Conservation (phyloP, 768 basidiomycete species). For the Dictyophora rubrovolvata region DNA sequence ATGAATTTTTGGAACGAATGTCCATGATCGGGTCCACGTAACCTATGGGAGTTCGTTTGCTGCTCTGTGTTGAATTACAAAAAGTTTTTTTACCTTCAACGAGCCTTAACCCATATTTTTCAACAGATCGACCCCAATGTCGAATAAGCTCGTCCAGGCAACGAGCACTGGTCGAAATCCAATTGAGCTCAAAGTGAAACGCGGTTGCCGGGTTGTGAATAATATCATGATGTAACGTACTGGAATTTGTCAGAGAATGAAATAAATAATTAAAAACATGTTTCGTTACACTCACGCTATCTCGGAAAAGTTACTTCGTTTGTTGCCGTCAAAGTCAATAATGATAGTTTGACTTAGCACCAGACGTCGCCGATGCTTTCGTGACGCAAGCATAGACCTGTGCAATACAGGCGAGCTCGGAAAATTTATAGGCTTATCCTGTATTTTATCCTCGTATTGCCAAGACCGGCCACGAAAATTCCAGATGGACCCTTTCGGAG, state of each 20-base stretch:
- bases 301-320: conserved; percentile 19
- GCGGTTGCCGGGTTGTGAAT: conserved; percentile 91
- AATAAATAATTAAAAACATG: background rate
- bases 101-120: conserved; percentile 81
- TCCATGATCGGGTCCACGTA: conserved; percentile 89
- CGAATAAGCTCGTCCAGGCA: conserved; percentile 83
- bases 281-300: conserved; percentile 25
- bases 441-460: background rate
- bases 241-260: background rate
- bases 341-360: conserved; percentile 85
- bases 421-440: background rate
- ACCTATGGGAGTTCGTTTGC: background rate
- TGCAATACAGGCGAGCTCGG: background rate
- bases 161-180: conserved; percentile 90
- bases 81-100: conserved; percentile 51
- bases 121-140: conserved; percentile 72
- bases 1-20: conserved; percentile 75
- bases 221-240: conserved; percentile 78
- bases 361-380: conserved; percentile 46
- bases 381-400: conserved; percentile 29
- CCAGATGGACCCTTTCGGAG: conserved; percentile 34
- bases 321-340: conserved; percentile 74
- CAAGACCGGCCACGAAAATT: conserved; percentile 1
- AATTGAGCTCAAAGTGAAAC: conserved; percentile 95
- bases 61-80: background rate